Conservation (phyloP, 139 green algal genomes). For the Picochlorum sp. region DNA sequence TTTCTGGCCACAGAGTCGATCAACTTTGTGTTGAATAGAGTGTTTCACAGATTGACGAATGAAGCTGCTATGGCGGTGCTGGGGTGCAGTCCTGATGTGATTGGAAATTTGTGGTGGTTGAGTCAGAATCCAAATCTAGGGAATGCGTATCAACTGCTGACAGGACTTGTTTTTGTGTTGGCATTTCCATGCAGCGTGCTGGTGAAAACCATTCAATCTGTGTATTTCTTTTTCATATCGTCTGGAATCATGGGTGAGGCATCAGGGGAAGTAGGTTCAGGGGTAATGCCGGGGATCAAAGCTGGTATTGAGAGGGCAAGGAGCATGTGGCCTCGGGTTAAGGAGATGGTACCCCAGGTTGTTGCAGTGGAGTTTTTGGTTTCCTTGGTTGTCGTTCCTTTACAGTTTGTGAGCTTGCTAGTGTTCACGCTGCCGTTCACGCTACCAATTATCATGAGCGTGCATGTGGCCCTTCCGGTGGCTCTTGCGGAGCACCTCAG, state of each 20-base stretch:
- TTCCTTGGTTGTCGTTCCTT: conserved; percentile 26
- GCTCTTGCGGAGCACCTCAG: conserved; percentile 13
- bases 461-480: conserved; percentile 23
- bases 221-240: conserved; percentile 2
- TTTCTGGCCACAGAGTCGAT: background rate
- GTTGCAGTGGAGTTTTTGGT: conserved; percentile 33
- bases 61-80: background rate
- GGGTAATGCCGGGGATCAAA: no score
- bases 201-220: background rate
- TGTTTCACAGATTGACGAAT: background rate
- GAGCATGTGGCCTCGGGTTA: no score
- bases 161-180: background rate
- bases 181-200: background rate
- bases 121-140: background rate
- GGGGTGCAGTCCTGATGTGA: background rate
- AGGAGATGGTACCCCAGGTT: background rate
- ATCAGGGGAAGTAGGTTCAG: background rate
- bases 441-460: conserved; percentile 25
- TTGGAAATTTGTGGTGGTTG: conserved; percentile 1
- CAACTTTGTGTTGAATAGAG: background rate
- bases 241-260: background rate
- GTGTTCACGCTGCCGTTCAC: conserved; percentile 33
- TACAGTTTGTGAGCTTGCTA: conserved; percentile 24
- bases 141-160: background rate
- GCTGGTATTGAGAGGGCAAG: no score